Evolutionary conservation across 768 basidiomycete genomes (phyloP).

Genomic region (Lentinula guzmanii): DNA sequence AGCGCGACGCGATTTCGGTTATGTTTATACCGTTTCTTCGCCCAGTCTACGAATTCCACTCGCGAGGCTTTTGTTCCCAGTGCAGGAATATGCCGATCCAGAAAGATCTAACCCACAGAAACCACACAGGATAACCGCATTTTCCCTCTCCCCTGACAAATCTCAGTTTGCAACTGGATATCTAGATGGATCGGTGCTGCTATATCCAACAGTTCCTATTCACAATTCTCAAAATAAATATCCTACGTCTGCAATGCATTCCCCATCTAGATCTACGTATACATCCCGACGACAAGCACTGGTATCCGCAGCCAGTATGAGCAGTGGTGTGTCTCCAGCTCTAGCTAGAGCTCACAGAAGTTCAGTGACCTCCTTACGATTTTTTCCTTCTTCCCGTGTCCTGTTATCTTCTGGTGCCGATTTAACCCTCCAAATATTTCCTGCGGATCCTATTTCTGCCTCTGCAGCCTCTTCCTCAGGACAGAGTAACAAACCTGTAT

Average conservation of each 20-base stretch:
- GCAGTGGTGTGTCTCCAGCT: slow-evolving; percentile 16
- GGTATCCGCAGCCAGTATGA: slow-evolving; percentile 3
- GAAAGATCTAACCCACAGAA: slow-evolving; percentile 36
- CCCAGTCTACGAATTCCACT: slow-evolving; percentile 38
- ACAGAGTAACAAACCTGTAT: slow-evolving; percentile 25
- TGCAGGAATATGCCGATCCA: slow-evolving; percentile 43
- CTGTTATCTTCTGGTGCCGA: slow-evolving; percentile 66
- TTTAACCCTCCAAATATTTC: slow-evolving; percentile 59
- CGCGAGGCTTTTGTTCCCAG: slow-evolving; percentile 44
- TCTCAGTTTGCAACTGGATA: slow-evolving; percentile 56
- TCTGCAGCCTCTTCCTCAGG: slow-evolving; percentile 3
- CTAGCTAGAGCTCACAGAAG: slow-evolving; percentile 41
- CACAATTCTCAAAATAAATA: not conserved
- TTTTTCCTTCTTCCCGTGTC: slow-evolving; percentile 70
- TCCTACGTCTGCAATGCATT: not conserved
- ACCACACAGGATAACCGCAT: slow-evolving; percentile 56
- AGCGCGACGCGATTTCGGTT: slow-evolving; percentile 12
- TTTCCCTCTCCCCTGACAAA: slow-evolving; percentile 55
- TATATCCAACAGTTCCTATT: slow-evolving; percentile 33
- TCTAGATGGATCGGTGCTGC: slow-evolving; percentile 50
- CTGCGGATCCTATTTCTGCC: slow-evolving; percentile 39
- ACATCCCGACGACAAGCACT: slow-evolving; percentile 8
- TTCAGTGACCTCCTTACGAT: slow-evolving; percentile 48
- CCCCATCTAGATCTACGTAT: slow-evolving; percentile 13
- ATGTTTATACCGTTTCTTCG: slow-evolving; percentile 42